Conservation (phyloP, 805 yeast species). For the Saccharomycopsis synnaedendra region DNA sequence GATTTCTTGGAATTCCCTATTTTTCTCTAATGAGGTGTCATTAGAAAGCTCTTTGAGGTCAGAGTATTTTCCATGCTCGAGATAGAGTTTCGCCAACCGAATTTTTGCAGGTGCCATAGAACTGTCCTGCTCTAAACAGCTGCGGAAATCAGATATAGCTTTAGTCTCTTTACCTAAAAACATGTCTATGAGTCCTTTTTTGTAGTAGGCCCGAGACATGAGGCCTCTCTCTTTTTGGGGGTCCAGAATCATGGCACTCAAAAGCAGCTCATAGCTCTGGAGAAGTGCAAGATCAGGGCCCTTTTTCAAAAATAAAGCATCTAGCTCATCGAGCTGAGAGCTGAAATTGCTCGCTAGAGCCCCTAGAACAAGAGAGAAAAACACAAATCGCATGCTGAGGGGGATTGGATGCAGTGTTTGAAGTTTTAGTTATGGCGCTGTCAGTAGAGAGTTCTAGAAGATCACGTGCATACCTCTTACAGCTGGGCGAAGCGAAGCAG, state of each 20-base stretch:
- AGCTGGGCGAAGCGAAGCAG: no score
- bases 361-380: no score
- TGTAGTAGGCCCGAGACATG: conserved; percentile 37
- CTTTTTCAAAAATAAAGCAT: not conserved
- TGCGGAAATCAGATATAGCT: conserved; percentile 42
- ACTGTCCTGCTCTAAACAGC: conserved; percentile 27
- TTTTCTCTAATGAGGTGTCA: not conserved
- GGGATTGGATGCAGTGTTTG: no score
- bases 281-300: not conserved
- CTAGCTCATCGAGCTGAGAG: not conserved
- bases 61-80: conserved; percentile 41
- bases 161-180: conserved; percentile 40
- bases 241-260: not conserved
- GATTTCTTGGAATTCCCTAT: not conserved
- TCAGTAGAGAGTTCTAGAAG: no score
- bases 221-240: conserved; percentile 3
- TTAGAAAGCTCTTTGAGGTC: conserved; percentile 18
- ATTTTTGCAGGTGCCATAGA: conserved; percentile 35
- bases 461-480: no score
- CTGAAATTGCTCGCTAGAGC: not conserved
- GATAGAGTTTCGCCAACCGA: conserved; percentile 36
- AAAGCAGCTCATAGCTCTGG: not conserved
- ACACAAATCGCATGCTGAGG: no score
- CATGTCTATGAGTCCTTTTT: conserved; percentile 50
- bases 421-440: no score